Conservation (phyloP, 768 basidiomycete species). For the Boletus rubroflammeus region DNA sequence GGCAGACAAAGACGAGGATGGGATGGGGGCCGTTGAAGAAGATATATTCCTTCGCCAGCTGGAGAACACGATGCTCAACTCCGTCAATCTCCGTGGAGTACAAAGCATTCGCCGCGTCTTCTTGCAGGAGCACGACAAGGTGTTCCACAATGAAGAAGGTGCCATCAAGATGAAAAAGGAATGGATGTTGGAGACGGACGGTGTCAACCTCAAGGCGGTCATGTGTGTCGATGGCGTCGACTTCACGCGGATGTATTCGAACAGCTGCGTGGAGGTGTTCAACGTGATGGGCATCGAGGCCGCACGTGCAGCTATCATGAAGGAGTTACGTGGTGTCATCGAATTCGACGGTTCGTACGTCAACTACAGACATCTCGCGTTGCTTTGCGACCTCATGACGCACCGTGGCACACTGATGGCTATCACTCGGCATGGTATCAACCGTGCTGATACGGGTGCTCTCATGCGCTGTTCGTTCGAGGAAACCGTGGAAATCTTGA, state of each 20-base stretch:
- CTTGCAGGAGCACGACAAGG: constrained; percentile 84
- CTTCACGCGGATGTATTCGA: constrained; percentile 89
- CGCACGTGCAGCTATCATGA: constrained; percentile 90
- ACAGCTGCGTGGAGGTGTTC: constrained; percentile 95
- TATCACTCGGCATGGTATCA: constrained; percentile 99
- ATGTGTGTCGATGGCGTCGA: constrained; percentile 96
- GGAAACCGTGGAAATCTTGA: constrained; percentile 97
- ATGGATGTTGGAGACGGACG: constrained; percentile 98
- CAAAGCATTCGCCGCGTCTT: constrained; percentile 89
- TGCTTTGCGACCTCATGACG: constrained; percentile 99
- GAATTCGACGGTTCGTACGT: constrained; percentile 99
- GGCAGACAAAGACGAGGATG: constrained; percentile 83
- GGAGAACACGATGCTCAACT: constrained; percentile 95
- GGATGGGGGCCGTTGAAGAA: constrained; percentile 73
- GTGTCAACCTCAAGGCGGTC: constrained; percentile 91
- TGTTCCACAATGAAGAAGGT: constrained; percentile 60
- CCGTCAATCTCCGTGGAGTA: constrained; percentile 92
- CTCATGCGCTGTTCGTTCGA: constrained; percentile 99
- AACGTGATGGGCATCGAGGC: constrained; percentile 96
- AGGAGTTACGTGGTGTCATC: constrained; percentile 91
- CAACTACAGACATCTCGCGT: constrained; percentile 94
- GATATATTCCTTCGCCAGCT: constrained; percentile 95
- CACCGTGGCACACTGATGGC: constrained; percentile 94
- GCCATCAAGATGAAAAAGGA: constrained; percentile 64
- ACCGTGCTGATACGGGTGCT: constrained; percentile 97